A percentile compares a stretch with the other conserved stretches of the same genome.
Conservation (phyloP, 202 grass and related monocot species). For the Zizania palustris region DNA sequence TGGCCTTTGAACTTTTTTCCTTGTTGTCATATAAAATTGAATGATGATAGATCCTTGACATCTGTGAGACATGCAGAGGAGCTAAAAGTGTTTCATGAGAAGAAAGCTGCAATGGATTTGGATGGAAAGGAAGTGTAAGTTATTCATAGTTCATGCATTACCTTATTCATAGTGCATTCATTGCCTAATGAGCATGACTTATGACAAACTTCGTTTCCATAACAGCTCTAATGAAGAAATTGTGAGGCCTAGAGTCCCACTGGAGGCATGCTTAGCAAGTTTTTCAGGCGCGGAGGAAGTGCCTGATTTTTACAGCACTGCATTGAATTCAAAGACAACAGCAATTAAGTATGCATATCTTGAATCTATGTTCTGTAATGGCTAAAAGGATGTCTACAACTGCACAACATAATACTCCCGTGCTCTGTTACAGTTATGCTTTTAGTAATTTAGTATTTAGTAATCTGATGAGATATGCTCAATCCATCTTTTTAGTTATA, state of each 20-base stretch:
- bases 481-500: not conserved
- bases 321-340: slow-evolving; percentile 92
- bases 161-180: no score
- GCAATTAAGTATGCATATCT: slow-evolving; percentile 79
- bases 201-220: slow-evolving; percentile 29
- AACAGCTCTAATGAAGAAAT: slow-evolving; percentile 78
- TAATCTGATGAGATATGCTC: not conserved
- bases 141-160: not conserved
- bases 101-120: slow-evolving; percentile 70
- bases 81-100: slow-evolving; percentile 77
- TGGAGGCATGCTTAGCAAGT: slow-evolving; percentile 86
- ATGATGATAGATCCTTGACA: slow-evolving; percentile 44
- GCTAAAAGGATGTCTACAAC: slow-evolving; percentile 4
- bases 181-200: not conserved
- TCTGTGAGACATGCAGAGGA: slow-evolving; percentile 63
- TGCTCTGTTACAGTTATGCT: slow-evolving; percentile 1
- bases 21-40: slow-evolving; percentile 18
- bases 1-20: slow-evolving; percentile 30
- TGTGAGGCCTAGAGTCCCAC: slow-evolving; percentile 84
- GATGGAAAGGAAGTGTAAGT: slow-evolving; percentile 89
- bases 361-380: slow-evolving; percentile 17
- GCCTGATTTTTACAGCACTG: slow-evolving; percentile 84
- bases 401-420: not conserved
- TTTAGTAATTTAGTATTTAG: slow-evolving; percentile 33
- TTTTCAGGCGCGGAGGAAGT: slow-evolving; percentile 87